These are phyloP conservation scores for Paramecium sonneborni DNA, from an alignment of 73 alveolate genomes.

Conservation along the genomic window DNA sequence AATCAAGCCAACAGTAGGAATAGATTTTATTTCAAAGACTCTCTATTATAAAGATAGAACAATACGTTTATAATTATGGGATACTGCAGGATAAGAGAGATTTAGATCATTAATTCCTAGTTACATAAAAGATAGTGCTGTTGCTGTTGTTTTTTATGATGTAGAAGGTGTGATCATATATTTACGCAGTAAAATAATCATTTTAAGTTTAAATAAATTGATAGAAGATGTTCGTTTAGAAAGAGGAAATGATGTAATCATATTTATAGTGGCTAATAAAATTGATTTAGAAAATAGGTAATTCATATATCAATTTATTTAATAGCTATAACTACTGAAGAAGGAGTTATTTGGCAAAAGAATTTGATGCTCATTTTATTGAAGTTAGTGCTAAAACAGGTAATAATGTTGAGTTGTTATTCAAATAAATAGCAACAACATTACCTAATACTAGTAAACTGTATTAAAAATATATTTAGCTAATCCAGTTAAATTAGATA, in stretches of 20 bases:
- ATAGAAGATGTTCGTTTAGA: slow-evolving; percentile 87
- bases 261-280: slow-evolving; percentile 86
- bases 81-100: slow-evolving; percentile 85
- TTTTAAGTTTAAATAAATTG: slow-evolving; percentile 79
- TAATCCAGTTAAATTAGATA: not conserved
- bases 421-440: slow-evolving; percentile 76
- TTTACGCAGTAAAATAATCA: slow-evolving; percentile 22
- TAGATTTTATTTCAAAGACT: slow-evolving; percentile 98
- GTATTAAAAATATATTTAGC: not conserved
- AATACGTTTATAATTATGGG: slow-evolving; percentile 82
- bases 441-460: slow-evolving; percentile 79
- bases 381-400: slow-evolving; percentile 90
- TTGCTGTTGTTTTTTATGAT: slow-evolving; percentile 84
- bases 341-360: slow-evolving; percentile 82
- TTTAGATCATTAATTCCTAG: slow-evolving; percentile 80
- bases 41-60: slow-evolving; percentile 92
- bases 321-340: slow-evolving; percentile 72
- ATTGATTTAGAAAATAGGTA: slow-evolving; percentile 81
- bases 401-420: slow-evolving; percentile 73
- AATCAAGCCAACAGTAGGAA: slow-evolving; percentile 97
- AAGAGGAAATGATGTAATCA: slow-evolving; percentile 84
- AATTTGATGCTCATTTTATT: slow-evolving; percentile 79
- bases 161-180: slow-evolving; percentile 64
- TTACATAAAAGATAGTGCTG: slow-evolving; percentile 82
- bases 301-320: not conserved